Evolutionary conservation across 495 filamentous ascomycete species (phyloP), one percentile per base, ranked within the genome.

Genomic region (Podospora didyma): DNA sequence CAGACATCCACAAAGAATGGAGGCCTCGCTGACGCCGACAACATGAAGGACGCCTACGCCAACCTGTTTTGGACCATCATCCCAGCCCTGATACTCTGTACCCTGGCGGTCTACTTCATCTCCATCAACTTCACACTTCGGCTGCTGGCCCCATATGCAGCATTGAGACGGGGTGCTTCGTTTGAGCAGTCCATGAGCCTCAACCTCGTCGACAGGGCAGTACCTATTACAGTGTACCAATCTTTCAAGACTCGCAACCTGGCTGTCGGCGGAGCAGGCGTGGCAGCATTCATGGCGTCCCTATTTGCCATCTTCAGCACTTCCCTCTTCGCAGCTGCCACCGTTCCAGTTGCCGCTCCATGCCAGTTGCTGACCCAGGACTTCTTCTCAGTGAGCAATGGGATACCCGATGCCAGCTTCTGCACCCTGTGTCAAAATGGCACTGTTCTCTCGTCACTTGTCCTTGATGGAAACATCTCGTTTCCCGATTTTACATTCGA

Each of bases 1-100:
- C 66, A 62, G 54, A 34, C 35, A 6, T 64, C 66, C 19, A 28
- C 20, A 28, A 26, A 24, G 26, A 54, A 56, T 28, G 53, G 56
- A 10, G 66, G 66, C 14, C 59, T 69, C 34, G 61, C n/a, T 9
- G 57, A 59, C 37, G 59, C 59, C 20, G 46, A 46, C 21, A 53
- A 56, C 28, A 4, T 31, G 26, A 34, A 54, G 26, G 56, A 57
- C 19, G 45, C 51, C 2, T 58, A 59, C 34, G 39, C 50, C 37
- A 61, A 69, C 39, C 42, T 64, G 10, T 31, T 66, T 23, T 66
- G 63, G 63, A 69, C 61, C 3, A n/a, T 61, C 3, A 37, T 63
- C 42, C 63, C 66, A 11, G 53, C 63, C 4, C 12, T 55, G 17
- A 35, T 63, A 16, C 7, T 66, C 14, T 53, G 57, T 5, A n/a